Percentiles rank a stretch among this genome's conserved stretches.
phyloP scores from a whole-genome alignment of 2,329 filamentous ascomycete genomes.

The Coniochaeta hoffmannii region DNA sequence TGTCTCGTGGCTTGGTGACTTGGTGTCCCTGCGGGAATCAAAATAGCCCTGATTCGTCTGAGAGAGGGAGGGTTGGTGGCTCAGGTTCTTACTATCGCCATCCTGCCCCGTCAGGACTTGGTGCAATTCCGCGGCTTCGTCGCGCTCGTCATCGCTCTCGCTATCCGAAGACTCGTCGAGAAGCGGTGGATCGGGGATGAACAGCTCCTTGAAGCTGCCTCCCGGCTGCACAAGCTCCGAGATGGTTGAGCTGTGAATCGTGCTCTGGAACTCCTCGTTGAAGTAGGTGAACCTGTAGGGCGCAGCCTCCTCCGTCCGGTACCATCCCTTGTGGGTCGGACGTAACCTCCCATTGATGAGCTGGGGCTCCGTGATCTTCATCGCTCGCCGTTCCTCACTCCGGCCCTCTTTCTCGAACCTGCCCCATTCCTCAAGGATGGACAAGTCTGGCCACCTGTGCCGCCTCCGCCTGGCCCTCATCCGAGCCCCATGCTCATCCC shows the following conservation, averaged over 20 bases:
- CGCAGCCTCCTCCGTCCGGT: constrained; percentile 77
- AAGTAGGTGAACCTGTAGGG: constrained; percentile 98
- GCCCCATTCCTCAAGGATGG: constrained; percentile 82
- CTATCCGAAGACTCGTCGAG: constrained; percentile 63
- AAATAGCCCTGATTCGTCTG: constrained; percentile 16
- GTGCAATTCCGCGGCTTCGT: constrained; percentile 8
- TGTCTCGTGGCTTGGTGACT: constrained; percentile 11
- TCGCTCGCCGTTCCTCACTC: constrained; percentile 73
- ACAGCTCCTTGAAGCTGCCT: constrained; percentile 76
- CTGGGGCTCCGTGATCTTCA: constrained; percentile 90
- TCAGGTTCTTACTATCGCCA: constrained; percentile 34
- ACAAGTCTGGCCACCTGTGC: constrained; percentile 78
- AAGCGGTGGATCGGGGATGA: constrained; percentile 77
- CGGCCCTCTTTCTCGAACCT: constrained; percentile 82
- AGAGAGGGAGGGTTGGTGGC: constrained; percentile 36
- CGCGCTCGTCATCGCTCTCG: constrained; percentile 55
- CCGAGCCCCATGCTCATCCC: constrained; percentile 24
- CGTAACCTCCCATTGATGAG: constrained; percentile 84
- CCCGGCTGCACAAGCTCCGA: constrained; percentile 86
- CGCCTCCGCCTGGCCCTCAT: constrained; percentile 49
- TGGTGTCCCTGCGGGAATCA: constrained; percentile 11
- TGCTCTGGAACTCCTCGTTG: constrained; percentile 93
- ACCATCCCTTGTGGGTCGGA: constrained; percentile 75
- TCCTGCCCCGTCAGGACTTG: constrained; percentile 20
- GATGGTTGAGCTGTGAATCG: constrained; percentile 92